Conservation (phyloP, 805 yeast genomes). For the Schwanniomyces pseudopolymorphus region DNA sequence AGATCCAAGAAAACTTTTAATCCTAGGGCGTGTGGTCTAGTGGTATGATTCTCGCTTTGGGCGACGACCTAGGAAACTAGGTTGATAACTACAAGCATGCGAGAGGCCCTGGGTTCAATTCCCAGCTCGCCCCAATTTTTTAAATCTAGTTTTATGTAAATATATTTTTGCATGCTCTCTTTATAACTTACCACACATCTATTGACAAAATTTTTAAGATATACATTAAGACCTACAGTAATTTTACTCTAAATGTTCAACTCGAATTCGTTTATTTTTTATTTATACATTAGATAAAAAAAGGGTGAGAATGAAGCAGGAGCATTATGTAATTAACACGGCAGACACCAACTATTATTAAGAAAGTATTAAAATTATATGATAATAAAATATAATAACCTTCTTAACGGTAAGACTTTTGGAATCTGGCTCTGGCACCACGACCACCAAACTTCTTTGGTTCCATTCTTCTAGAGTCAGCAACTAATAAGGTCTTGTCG, state of each 20-base stretch:
- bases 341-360: slow-evolving; percentile 1
- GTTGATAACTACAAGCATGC: slow-evolving; percentile 29
- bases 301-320: slow-evolving; percentile 3
- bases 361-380: background rate
- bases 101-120: slow-evolving; percentile 66
- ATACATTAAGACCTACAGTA: background rate
- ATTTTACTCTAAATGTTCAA: background rate
- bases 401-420: slow-evolving; percentile 98
- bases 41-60: slow-evolving; percentile 40
- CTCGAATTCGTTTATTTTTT: slow-evolving; percentile 4
- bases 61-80: slow-evolving; percentile 11
- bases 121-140: slow-evolving; percentile 46
- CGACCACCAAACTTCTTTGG: slow-evolving; percentile 99
- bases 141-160: too few species aligned
- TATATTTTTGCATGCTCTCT: too few species aligned
- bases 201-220: too few species aligned
- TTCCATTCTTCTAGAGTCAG: slow-evolving; percentile 99
- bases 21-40: slow-evolving; percentile 37
- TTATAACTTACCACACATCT: background rate
- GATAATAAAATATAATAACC: slow-evolving; percentile 5
- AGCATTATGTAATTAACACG: background rate
- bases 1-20: too few species aligned
- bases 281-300: slow-evolving; percentile 5
- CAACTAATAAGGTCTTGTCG: slow-evolving; percentile 99
- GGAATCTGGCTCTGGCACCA: slow-evolving; percentile 99